Conservation (phyloP, 257 asterid species). For the Rubia yunnanensis region DNA sequence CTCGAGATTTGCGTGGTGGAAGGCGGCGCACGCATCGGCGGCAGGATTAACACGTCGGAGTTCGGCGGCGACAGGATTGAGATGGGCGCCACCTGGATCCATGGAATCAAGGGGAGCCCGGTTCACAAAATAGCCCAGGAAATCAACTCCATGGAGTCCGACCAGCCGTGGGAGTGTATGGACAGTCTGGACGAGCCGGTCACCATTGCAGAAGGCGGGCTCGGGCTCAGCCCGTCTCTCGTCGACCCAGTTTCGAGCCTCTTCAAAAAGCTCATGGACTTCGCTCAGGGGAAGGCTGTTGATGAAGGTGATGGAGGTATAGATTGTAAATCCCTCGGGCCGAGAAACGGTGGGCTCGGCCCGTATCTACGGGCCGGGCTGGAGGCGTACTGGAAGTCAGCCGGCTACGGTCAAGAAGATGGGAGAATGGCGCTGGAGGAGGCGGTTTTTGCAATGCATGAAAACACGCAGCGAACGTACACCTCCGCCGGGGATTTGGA, state of each 20-base stretch:
- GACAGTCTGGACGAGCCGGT: constrained; percentile 46
- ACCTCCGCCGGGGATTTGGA: constrained; percentile 59
- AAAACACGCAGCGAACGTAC: constrained; percentile 59
- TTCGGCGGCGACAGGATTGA: constrained; percentile 77
- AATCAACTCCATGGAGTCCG: constrained; percentile 28
- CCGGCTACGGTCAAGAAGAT: not conserved
- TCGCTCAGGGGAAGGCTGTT: constrained; percentile 39
- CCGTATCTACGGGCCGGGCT: constrained; percentile 55
- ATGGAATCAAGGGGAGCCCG: constrained; percentile 79
- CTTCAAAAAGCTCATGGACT: constrained; percentile 55
- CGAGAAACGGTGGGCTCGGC: constrained; percentile 35
- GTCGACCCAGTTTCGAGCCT: constrained; percentile 50
- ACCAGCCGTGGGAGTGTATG: constrained; percentile 86
- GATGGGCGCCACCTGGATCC: constrained; percentile 96
- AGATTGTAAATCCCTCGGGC: not conserved
- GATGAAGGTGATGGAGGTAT: constrained; percentile 18
- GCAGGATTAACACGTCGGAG: constrained; percentile 59
- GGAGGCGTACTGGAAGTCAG: constrained; percentile 32
- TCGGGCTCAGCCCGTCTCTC: constrained; percentile 28
- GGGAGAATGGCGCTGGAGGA: constrained; percentile 30
- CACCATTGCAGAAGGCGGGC: constrained; percentile 66
- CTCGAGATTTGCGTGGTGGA: constrained; percentile 63
- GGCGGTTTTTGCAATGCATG: constrained; percentile 61
- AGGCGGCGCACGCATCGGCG: constrained; percentile 74
- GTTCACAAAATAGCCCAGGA: constrained; percentile 54